Percentiles rank a stretch among this genome's conserved stretches.
phyloP scores from a whole-genome alignment of 1,284 basidiomycete species.

The Cerioporus squamosus region DNA sequence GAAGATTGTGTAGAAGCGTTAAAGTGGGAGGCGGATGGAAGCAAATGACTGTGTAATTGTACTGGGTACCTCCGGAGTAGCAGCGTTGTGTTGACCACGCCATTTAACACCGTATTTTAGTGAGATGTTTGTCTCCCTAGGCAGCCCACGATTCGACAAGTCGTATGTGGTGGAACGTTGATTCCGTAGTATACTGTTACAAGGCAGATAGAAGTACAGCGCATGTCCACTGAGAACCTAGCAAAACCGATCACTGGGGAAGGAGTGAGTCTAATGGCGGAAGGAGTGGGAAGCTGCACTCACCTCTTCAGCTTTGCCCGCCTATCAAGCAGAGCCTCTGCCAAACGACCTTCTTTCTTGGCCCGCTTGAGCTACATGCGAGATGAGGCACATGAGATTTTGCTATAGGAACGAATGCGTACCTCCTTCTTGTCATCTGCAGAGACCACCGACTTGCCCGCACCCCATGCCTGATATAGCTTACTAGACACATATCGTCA shows the following conservation, averaged over 20 bases:
- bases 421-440: conserved; percentile 75
- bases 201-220: not conserved
- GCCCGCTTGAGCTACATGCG: conserved; percentile 76
- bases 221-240: conserved; percentile 1
- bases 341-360: conserved; percentile 83
- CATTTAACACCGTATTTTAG: not conserved
- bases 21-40: no score
- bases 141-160: no score
- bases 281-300: conserved; percentile 19
- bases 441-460: conserved; percentile 76
- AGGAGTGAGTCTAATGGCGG: not conserved
- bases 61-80: no score
- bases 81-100: not conserved
- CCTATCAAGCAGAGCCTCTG: conserved; percentile 89
- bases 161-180: not conserved
- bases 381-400: not conserved
- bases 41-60: no score
- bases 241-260: conserved; percentile 25
- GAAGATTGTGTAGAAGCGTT: not conserved
- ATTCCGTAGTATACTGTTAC: not conserved
- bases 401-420: conserved; percentile 22
- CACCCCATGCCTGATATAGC: conserved; percentile 87
- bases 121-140: no score
- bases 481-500: conserved; percentile 49
- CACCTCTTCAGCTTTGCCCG: conserved; percentile 92